phyloP scores from a whole-genome alignment of 2,329 filamentous ascomycete genomes.

The Sclerotinia sclerotiorum region DNA sequence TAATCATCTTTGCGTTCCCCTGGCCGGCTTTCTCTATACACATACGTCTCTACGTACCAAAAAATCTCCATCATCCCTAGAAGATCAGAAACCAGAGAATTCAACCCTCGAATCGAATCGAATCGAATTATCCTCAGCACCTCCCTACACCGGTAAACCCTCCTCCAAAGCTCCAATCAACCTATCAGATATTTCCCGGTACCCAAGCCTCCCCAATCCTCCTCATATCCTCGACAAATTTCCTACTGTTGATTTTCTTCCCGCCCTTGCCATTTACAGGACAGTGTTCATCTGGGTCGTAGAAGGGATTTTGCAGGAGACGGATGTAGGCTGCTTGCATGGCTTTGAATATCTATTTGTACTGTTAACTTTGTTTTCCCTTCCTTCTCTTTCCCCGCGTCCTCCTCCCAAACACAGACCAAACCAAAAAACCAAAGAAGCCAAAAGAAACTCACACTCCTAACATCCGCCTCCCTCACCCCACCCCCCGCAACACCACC shows the following conservation, averaged over 20 bases:
- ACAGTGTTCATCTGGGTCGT: conserved; percentile 79
- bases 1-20: not conserved
- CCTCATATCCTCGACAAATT: conserved; percentile 79
- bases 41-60: not conserved
- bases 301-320: conserved; percentile 92
- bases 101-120: too few species aligned
- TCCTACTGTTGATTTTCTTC: conserved; percentile 75
- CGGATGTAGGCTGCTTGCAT: conserved; percentile 90
- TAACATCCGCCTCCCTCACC: conserved; percentile 74
- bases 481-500: conserved; percentile 44
- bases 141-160: not conserved
- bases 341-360: conserved; percentile 72
- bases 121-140: not conserved
- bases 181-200: conserved; percentile 56
- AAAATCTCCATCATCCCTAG: too few species aligned
- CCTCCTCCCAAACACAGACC: not conserved
- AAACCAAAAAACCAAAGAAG: conserved; percentile 5
- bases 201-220: conserved; percentile 83
- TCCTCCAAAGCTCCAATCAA: not conserved
- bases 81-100: too few species aligned
- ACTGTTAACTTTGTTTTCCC: conserved; percentile 20
- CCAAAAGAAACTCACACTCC: not conserved
- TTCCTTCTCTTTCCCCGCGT: not conserved
- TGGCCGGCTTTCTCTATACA: not conserved
- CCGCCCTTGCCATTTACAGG: conserved; percentile 56